Evolutionary conservation across 805 yeast genomes (phyloP).

Genomic region (Candida hungchunana): DNA sequence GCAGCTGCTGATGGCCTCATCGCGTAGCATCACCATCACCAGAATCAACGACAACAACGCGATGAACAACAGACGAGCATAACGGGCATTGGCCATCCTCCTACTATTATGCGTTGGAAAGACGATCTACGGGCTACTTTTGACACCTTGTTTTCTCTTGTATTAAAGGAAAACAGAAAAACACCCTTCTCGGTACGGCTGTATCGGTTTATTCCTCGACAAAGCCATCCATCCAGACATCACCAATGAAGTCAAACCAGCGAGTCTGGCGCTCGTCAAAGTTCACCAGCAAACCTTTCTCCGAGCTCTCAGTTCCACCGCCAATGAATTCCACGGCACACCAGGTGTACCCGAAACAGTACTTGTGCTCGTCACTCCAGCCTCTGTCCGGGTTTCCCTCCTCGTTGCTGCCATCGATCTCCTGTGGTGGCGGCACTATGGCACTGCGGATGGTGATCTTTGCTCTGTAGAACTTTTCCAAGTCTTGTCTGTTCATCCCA

Average conservation of each 20-base stretch:
- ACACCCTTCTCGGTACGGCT: too few species aligned
- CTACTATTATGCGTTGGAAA: too few species aligned
- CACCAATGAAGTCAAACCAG: constrained; percentile 25
- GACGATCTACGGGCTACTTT: too few species aligned
- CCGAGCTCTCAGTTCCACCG: constrained; percentile 21
- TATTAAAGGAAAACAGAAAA: too few species aligned
- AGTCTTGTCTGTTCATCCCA: constrained; percentile 24
- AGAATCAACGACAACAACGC: not conserved
- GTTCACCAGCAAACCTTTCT: constrained; percentile 14
- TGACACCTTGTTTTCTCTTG: too few species aligned
- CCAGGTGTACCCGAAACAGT: constrained; percentile 40
- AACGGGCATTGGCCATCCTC: too few species aligned
- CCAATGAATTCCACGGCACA: constrained; percentile 42
- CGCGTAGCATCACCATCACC: not conserved
- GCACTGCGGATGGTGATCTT: constrained; percentile 34
- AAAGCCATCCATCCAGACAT: constrained; percentile 24
- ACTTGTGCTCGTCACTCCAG: constrained; percentile 33
- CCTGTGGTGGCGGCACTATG: constrained; percentile 37
- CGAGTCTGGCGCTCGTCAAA: constrained; percentile 11
- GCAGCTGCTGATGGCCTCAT: not conserved
- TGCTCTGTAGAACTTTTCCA: constrained; percentile 29
- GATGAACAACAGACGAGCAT: too few species aligned
- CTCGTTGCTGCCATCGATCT: constrained; percentile 21
- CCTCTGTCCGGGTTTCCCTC: constrained; percentile 34
- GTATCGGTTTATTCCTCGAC: not conserved